These are phyloP conservation scores for Myxozyma geophila DNA, from an alignment of 805 yeast species.

Conservation along the genomic window DNA sequence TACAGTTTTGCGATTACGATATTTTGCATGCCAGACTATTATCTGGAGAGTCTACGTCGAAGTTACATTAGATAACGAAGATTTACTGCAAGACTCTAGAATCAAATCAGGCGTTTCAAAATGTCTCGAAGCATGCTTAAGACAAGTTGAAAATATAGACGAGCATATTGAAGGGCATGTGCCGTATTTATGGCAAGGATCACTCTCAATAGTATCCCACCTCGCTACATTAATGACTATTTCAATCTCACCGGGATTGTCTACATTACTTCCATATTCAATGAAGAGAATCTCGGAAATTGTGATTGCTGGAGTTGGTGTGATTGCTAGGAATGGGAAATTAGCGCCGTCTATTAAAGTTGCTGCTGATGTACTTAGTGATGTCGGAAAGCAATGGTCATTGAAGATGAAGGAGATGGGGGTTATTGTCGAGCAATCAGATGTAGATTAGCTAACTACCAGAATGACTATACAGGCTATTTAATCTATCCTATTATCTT, in stretches of 20 bases:
- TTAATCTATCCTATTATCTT: neutral
- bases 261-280: conserved; percentile 8
- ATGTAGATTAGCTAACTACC: neutral
- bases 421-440: neutral
- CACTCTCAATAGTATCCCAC: conserved; percentile 21
- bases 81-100: conserved; percentile 11
- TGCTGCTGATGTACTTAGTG: conserved; percentile 17
- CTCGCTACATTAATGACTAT: conserved; percentile 25
- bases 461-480: neutral
- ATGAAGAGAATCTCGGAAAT: conserved; percentile 9
- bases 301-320: conserved; percentile 8
- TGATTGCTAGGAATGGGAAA: conserved; percentile 5
- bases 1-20: conserved; percentile 22
- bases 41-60: conserved; percentile 30
- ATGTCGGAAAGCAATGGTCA: conserved; percentile 17
- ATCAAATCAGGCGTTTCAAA: conserved; percentile 20
- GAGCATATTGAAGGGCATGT: conserved; percentile 25
- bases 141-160: conserved; percentile 19
- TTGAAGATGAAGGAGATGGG: conserved; percentile 2
- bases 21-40: conserved; percentile 27
- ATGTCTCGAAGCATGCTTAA: conserved; percentile 27
- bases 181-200: conserved; percentile 30
- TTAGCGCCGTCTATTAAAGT: conserved; percentile 26
- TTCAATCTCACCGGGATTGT: conserved; percentile 11
- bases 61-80: conserved; percentile 15